phyloP scores from a whole-genome alignment of 352 stramenopile genomes.

The Pythium utonaiense region DNA sequence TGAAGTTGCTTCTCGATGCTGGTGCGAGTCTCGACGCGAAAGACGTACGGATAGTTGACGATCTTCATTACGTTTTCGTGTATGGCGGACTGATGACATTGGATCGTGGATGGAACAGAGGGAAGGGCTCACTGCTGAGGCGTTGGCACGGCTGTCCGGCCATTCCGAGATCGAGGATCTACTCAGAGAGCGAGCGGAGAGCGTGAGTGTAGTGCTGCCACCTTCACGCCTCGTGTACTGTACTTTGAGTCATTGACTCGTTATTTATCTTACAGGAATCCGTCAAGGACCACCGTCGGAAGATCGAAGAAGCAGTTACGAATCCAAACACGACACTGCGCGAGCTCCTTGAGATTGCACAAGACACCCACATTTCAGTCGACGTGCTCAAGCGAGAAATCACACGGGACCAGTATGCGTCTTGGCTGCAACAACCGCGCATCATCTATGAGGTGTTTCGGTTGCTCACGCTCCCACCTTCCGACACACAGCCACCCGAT shows the following conservation, averaged over 20 bases:
- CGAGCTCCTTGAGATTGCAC: conserved; percentile 62
- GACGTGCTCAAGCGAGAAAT: conserved; percentile 80
- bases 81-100: too few species aligned
- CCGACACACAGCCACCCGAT: conserved; percentile 42
- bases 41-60: conserved; percentile 74
- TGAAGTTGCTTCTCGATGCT: conserved; percentile 63
- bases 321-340: conserved; percentile 52
- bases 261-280: conserved; percentile 57
- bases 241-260: neutral
- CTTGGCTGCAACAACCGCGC: conserved; percentile 69
- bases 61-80: too few species aligned
- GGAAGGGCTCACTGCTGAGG: conserved; percentile 75
- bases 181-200: conserved; percentile 77
- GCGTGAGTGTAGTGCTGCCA: conserved; percentile 60
- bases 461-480: conserved; percentile 48
- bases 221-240: too few species aligned
- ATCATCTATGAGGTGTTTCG: conserved; percentile 85
- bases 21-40: conserved; percentile 65
- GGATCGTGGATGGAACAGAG: conserved; percentile 35
- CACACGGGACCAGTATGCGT: conserved; percentile 64
- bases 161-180: conserved; percentile 75
- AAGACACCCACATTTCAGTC: conserved; percentile 61
- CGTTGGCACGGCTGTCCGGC: conserved; percentile 50
- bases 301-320: conserved; percentile 78
- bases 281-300: conserved; percentile 77